Evolutionary conservation across 139 green algal species (phyloP).

Genomic region (Volvox africanus): DNA sequence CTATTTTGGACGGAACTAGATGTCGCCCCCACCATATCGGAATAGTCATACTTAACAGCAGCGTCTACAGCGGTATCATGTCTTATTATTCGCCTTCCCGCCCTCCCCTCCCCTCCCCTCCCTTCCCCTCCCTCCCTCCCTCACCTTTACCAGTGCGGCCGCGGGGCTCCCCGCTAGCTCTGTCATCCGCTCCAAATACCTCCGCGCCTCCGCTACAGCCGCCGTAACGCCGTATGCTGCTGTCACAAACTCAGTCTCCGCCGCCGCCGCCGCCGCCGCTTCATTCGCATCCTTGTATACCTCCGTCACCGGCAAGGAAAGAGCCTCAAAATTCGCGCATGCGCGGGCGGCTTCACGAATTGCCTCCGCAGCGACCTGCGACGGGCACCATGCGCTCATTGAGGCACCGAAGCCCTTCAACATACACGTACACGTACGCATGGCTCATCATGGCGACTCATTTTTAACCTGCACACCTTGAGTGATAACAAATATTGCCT

Average conservation of each 20-base stretch:
- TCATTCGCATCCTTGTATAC: neutral
- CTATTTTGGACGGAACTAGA: too few relatives aligned
- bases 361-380: slow-evolving; percentile 26
- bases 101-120: neutral
- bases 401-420: neutral
- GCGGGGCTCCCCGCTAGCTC: neutral
- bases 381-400: too few relatives aligned
- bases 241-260: slow-evolving; percentile 34
- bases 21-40: too few relatives aligned
- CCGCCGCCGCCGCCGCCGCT: slow-evolving; percentile 10
- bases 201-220: neutral
- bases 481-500: slow-evolving; percentile 14
- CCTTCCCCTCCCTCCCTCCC: neutral
- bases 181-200: neutral
- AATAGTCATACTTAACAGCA: too few relatives aligned
- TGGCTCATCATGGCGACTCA: too few relatives aligned
- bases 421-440: neutral
- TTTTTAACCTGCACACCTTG: too few relatives aligned
- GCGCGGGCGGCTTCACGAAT: neutral
- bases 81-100: too few relatives aligned
- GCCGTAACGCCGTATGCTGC: slow-evolving; percentile 36
- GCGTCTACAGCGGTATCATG: too few relatives aligned
- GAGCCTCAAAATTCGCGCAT: neutral
- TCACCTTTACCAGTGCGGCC: neutral
- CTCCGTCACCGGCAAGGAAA: neutral